Evolutionary conservation across 345 rosid species (phyloP), one percentile per base, ranked within the genome.

Genomic region (Geranium rotundifolium): DNA sequence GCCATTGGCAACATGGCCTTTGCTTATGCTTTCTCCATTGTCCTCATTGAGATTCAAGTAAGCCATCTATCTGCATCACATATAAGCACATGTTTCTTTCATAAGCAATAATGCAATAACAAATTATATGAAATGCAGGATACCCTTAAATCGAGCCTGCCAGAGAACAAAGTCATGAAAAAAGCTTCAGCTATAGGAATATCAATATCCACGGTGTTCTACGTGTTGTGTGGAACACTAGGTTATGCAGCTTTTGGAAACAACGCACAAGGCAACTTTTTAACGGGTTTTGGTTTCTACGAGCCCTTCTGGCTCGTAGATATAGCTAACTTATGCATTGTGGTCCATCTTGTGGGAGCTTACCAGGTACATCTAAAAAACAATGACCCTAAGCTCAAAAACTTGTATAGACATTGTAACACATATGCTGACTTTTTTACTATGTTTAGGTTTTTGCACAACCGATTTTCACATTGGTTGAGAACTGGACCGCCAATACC

Each of bases 1-100:
- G 84, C 86, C 66, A 68, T 82, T 20, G 86, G 83, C 56, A 29
- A 84, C 55, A 73, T 82, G 17, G 85, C 86, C 50, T 75, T 82
- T 50, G 76, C 86, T 58, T 84, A 74, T 34, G 64, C 75, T 61
- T 84, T 68, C 68, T 69, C 80, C 14, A 65, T 56, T 57, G 67
- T 79, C 57, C 77, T 79, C 56, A 49, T 79, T 1, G 82, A 79
- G 73, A 79, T 79, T 54, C 82, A 79, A 68, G 82, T 65, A 61
- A 58, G 66, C 23, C 15, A 13, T 9, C 19, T 2, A 34, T 34
- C 41, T 34, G 41, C 41, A 34, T 34, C 6, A 34, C 41, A 34
- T 34, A 34, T 8, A 34, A 5, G 27, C 27, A 23, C 27, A 23
- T 23, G 27, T 23, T 23, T 23, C 27, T 23, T 23, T 23, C 27